phyloP scores from a whole-genome alignment of 2,329 filamentous ascomycete species.

The Aspergillus fijiensis region DNA sequence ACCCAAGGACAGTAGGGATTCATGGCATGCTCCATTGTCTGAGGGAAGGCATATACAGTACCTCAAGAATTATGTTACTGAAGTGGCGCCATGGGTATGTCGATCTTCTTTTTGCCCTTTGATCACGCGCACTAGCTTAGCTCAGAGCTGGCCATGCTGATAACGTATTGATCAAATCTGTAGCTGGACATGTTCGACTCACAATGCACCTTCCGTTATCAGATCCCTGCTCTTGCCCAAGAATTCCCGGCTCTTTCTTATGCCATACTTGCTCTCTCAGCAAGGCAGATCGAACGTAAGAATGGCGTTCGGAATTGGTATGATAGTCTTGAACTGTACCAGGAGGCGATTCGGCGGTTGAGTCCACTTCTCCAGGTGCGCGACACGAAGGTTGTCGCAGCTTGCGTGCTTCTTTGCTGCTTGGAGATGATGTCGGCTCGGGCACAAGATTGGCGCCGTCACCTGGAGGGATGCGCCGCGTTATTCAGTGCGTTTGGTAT shows the following conservation, averaged over 20 bases:
- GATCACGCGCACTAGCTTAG: neutral
- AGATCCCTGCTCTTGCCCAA: conserved; percentile 52
- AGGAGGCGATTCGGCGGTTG: conserved; percentile 52
- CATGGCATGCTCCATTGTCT: conserved; percentile 28
- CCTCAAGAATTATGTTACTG: conserved; percentile 53
- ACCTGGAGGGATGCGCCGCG: conserved; percentile 57
- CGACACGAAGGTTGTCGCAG: conserved; percentile 52
- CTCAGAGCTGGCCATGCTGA: neutral
- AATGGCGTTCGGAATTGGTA: conserved; percentile 45
- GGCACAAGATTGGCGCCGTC: conserved; percentile 54
- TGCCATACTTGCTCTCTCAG: conserved; percentile 55
- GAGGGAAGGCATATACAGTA: conserved; percentile 40
- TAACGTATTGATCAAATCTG: neutral
- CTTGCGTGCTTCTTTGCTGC: conserved; percentile 56
- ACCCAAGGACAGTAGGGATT: conserved; percentile 2
- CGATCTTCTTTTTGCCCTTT: neutral
- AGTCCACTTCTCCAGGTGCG: conserved; percentile 50
- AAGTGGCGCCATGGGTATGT: conserved; percentile 54
- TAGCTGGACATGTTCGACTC: conserved; percentile 60
- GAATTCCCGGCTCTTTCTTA: conserved; percentile 48
- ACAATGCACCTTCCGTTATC: conserved; percentile 53
- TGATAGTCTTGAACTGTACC: conserved; percentile 55
- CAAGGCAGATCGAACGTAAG: conserved; percentile 55
- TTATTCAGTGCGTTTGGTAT: conserved; percentile 54
- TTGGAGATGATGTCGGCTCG: conserved; percentile 55